Percentiles rank a stretch among this genome's conserved stretches.
phyloP scores from a whole-genome alignment of 2,329 filamentous ascomycete genomes.

The Aspergillus tanneri region DNA sequence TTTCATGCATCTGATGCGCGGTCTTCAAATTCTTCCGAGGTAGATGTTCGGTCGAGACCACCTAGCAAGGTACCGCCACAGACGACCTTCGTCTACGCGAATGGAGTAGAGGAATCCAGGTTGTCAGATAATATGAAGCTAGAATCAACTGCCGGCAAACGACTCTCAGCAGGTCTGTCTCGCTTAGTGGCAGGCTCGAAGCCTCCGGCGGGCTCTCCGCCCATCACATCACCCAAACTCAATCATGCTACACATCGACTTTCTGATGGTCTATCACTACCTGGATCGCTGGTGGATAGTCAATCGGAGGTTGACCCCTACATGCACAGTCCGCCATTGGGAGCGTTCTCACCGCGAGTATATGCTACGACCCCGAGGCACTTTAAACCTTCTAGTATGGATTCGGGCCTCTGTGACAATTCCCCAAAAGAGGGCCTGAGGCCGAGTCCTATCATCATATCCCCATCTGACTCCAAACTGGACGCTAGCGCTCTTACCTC shows the following conservation, averaged over 20 bases:
- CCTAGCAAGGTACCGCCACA: conserved; percentile 27
- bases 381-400: conserved; percentile 37
- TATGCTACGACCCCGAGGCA: conserved; percentile 23
- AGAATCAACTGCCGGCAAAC: conserved; percentile 20
- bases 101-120: conserved; percentile 37
- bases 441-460: conserved; percentile 33
- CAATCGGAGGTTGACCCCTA: conserved; percentile 19
- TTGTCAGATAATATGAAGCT: conserved; percentile 26
- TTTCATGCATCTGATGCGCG: conserved; percentile 85
- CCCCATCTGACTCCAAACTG: conserved; percentile 23
- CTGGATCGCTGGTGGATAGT: conserved; percentile 25
- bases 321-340: conserved; percentile 23
- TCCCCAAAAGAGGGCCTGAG: conserved; percentile 25
- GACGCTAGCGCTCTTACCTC: conserved; percentile 23
- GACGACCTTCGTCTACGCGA: conserved; percentile 40
- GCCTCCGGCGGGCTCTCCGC: conserved; percentile 28
- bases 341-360: conserved; percentile 16
- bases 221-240: conserved; percentile 32
- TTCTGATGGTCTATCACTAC: conserved; percentile 23
- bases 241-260: conserved; percentile 25
- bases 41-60: conserved; percentile 29
- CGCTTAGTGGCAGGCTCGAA: conserved; percentile 25
- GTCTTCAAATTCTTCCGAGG: conserved; percentile 43
- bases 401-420: conserved; percentile 24
- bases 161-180: conserved; percentile 33